phyloP scores from a whole-genome alignment of 441 rosid genomes.

The Croton laevigatus region DNA sequence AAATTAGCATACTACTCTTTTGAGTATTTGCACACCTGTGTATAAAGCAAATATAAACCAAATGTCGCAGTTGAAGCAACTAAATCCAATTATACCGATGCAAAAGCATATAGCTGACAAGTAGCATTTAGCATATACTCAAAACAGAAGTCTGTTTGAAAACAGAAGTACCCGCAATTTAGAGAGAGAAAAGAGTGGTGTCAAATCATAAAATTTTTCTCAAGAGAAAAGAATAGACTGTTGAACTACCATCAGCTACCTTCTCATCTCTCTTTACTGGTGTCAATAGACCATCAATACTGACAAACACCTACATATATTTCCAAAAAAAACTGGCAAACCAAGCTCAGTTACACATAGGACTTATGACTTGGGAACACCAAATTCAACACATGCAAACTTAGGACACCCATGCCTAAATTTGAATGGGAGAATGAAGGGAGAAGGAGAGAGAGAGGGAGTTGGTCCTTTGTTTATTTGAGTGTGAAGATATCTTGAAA shows the following conservation, averaged over 20 bases:
- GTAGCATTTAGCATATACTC: background rate
- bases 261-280: background rate
- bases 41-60: conserved; percentile 7
- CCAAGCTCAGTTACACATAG: background rate
- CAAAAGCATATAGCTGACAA: background rate
- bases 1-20: conserved; percentile 25
- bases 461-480: background rate
- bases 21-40: conserved; percentile 1
- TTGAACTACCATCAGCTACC: background rate
- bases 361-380: conserved; percentile 10
- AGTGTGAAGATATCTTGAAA: background rate
- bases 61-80: background rate
- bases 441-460: background rate
- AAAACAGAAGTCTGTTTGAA: background rate
- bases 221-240: background rate
- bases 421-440: background rate
- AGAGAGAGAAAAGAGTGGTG: background rate
- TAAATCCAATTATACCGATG: background rate
- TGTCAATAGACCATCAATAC: background rate
- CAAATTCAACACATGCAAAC: background rate
- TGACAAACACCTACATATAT: background rate
- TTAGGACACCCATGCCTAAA: background rate
- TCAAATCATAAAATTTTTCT: background rate
- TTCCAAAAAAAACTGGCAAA: background rate
- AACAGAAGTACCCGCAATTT: background rate